These are phyloP conservation scores for Medicago arabica DNA, from an alignment of 306 rosid species.

Conservation along the genomic window DNA sequence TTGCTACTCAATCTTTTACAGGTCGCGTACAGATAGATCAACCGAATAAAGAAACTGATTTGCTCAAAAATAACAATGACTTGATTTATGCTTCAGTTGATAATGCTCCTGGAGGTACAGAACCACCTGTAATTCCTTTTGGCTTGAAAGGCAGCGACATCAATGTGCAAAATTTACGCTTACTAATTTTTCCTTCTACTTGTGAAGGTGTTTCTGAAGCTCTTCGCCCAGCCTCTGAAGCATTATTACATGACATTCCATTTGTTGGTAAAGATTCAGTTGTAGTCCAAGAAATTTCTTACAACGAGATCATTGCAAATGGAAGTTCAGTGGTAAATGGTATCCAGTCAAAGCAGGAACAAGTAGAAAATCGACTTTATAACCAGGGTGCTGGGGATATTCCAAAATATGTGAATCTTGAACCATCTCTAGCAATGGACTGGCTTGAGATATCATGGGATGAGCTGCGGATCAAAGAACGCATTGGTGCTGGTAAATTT, in stretches of 20 bases:
- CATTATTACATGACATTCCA: conserved; percentile 49
- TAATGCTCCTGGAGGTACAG: conserved; percentile 51
- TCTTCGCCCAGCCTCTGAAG: conserved; percentile 44
- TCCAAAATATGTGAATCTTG: conserved; percentile 77
- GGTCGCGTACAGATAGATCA: conserved; percentile 52
- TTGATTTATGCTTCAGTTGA: conserved; percentile 48
- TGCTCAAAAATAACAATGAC: conserved; percentile 43
- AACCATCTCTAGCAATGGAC: conserved; percentile 99
- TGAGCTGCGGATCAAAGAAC: conserved; percentile 86
- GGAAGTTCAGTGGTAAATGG: conserved; percentile 48
- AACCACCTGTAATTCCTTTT: conserved; percentile 49
- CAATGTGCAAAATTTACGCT: conserved; percentile 44
- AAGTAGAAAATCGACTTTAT: conserved; percentile 52
- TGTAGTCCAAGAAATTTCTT: conserved; percentile 48
- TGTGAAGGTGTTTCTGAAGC: conserved; percentile 54
- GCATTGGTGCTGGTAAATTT: conserved; percentile 91
- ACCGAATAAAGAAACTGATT: conserved; percentile 47
- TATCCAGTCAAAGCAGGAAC: conserved; percentile 52
- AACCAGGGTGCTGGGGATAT: conserved; percentile 53
- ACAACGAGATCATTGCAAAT: conserved; percentile 46
- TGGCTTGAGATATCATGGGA: conserved; percentile 99
- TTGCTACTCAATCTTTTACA: conserved; percentile 48
- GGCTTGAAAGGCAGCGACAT: conserved; percentile 49
- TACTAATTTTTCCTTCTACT: conserved; percentile 48
- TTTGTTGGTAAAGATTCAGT: conserved; percentile 45